Conservation (phyloP, 106 monocot genomes). For the Narthecium ossifragum region DNA sequence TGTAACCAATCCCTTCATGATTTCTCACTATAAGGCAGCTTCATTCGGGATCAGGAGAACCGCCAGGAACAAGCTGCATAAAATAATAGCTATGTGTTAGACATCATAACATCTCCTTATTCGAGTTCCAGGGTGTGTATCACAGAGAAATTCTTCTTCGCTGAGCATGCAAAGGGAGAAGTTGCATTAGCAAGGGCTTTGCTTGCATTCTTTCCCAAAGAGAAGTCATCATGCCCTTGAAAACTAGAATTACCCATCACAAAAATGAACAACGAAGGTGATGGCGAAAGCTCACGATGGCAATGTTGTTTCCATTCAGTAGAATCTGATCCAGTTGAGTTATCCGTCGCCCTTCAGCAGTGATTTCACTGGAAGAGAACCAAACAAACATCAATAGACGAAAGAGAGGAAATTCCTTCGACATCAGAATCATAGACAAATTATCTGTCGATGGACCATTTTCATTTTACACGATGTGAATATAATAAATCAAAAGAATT, state of each 20-base stretch:
- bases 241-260: neutral
- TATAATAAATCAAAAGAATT: too few species aligned
- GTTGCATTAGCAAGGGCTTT: neutral
- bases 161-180: neutral
- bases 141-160: too few species aligned
- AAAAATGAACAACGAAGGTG: neutral
- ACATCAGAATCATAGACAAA: too few species aligned
- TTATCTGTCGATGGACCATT: too few species aligned
- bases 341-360: conserved; percentile 87
- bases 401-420: neutral
- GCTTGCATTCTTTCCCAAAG: neutral
- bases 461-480: too few species aligned
- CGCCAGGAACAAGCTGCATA: conserved; percentile 37
- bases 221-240: neutral
- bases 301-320: conserved; percentile 98
- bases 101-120: neutral
- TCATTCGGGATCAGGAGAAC: conserved; percentile 31
- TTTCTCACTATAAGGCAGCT: too few species aligned
- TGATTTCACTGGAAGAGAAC: conserved; percentile 73
- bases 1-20: too few species aligned
- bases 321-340: conserved; percentile 98
- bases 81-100: neutral
- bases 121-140: neutral
- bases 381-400: neutral
- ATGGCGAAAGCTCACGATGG: conserved; percentile 61